These are phyloP conservation scores for Penicillium cinerascens DNA, from an alignment of 495 filamentous ascomycete species.

Conservation along the genomic window DNA sequence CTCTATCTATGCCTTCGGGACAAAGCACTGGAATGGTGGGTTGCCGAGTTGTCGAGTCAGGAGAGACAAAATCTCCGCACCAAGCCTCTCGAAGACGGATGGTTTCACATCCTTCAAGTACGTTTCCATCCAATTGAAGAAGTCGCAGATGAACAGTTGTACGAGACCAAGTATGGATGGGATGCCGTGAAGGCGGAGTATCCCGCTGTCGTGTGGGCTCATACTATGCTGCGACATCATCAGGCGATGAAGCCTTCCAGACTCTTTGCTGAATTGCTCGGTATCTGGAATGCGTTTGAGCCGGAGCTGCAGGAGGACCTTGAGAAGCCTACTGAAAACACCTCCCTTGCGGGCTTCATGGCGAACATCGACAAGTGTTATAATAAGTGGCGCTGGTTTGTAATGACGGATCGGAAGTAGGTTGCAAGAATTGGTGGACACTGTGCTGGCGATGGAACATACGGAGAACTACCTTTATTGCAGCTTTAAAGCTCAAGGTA, in stretches of 20 bases:
- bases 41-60: background rate
- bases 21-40: background rate
- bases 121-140: background rate
- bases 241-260: background rate
- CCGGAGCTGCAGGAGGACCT: background rate
- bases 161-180: background rate
- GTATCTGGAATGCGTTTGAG: background rate
- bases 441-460: too few relatives aligned
- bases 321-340: background rate
- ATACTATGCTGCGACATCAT: background rate
- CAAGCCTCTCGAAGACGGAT: background rate
- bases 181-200: background rate
- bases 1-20: background rate
- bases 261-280: too few relatives aligned
- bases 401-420: background rate
- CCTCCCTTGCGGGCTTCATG: background rate
- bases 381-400: conserved; percentile 1
- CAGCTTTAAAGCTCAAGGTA: too few relatives aligned
- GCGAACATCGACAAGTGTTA: background rate
- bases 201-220: background rate
- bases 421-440: background rate
- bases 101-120: background rate
- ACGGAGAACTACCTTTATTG: too few relatives aligned
- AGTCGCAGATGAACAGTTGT: background rate
- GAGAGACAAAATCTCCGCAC: background rate